Conservation (phyloP, 1,139 yeast genomes). For the Hemisphaericaspora xylofermentans region DNA sequence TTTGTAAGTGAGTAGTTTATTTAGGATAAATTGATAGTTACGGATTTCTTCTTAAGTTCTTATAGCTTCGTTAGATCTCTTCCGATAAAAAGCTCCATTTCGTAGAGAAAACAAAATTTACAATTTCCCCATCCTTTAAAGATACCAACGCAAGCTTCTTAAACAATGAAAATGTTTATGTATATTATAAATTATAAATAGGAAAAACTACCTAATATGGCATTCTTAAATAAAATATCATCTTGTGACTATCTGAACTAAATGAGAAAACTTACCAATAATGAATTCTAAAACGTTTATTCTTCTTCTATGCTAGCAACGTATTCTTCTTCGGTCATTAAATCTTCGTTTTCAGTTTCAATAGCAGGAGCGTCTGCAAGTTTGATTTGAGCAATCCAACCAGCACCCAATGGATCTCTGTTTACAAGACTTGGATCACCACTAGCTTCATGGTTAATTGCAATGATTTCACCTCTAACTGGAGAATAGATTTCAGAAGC, state of each 20-base stretch:
- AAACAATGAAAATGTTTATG: background rate
- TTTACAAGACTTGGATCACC: constrained; percentile 78
- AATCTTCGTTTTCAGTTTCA: constrained; percentile 27
- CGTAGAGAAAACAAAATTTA: no score
- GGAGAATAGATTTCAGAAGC: constrained; percentile 95
- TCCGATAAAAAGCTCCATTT: no score
- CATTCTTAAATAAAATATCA: no score
- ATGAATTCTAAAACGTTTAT: background rate
- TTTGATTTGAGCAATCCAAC: constrained; percentile 86
- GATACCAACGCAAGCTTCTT: background rate
- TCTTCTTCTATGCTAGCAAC: constrained; percentile 56
- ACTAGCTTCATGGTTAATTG: constrained; percentile 65
- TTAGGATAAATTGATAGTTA: no score
- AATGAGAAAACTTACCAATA: background rate
- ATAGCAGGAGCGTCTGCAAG: constrained; percentile 36
- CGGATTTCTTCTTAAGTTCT: no score
- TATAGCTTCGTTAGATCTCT: no score
- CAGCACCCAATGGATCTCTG: constrained; percentile 87
- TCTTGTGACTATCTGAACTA: no score
- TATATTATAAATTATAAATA: constrained; percentile 3
- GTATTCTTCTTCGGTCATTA: constrained; percentile 57
- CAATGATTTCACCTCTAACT: constrained; percentile 72
- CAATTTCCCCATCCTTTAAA: no score
- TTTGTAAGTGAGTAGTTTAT: constrained; percentile 8
- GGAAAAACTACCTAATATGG: background rate